Evolutionary conservation across 2,329 filamentous ascomycete genomes (phyloP).

Genomic region (Parafenestella ontariensis): DNA sequence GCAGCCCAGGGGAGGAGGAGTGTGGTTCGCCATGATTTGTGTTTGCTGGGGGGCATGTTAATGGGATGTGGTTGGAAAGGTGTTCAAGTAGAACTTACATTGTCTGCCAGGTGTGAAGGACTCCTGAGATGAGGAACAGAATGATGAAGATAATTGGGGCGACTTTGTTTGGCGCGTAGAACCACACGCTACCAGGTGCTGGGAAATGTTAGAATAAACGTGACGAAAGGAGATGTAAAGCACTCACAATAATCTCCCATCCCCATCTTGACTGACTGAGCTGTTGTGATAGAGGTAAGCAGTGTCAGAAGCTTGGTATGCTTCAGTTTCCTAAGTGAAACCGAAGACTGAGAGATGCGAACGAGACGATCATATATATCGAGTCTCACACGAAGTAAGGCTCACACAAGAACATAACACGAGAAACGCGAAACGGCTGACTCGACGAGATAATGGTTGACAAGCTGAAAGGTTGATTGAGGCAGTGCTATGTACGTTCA

Average conservation of each 20-base stretch:
- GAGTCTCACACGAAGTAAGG: conserved; percentile 10
- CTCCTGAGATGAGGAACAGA: conserved; percentile 56
- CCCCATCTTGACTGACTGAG: conserved; percentile 27
- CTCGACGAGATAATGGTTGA: background rate
- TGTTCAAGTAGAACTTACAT: conserved; percentile 55
- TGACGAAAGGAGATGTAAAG: background rate
- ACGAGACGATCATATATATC: conserved; percentile 3
- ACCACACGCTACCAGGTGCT: conserved; percentile 43
- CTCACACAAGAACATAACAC: conserved; percentile 8
- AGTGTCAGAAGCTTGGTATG: conserved; percentile 4
- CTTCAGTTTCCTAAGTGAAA: background rate
- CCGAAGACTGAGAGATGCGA: background rate
- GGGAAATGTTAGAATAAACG: background rate
- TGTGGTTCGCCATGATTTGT: conserved; percentile 65
- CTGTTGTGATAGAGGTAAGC: background rate
- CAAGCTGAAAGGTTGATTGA: background rate
- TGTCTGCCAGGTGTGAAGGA: conserved; percentile 63
- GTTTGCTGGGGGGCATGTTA: conserved; percentile 53
- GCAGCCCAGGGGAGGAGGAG: conserved; percentile 63
- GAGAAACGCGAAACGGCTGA: background rate
- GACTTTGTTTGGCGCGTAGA: conserved; percentile 62
- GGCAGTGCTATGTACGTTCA: background rate
- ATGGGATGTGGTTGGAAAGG: background rate
- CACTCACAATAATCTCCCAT: conserved; percentile 37
- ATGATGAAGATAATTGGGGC: conserved; percentile 63